Evolutionary conservation across 2,329 filamentous ascomycete species (phyloP).

Genomic region (Daldinia eschscholtzii): DNA sequence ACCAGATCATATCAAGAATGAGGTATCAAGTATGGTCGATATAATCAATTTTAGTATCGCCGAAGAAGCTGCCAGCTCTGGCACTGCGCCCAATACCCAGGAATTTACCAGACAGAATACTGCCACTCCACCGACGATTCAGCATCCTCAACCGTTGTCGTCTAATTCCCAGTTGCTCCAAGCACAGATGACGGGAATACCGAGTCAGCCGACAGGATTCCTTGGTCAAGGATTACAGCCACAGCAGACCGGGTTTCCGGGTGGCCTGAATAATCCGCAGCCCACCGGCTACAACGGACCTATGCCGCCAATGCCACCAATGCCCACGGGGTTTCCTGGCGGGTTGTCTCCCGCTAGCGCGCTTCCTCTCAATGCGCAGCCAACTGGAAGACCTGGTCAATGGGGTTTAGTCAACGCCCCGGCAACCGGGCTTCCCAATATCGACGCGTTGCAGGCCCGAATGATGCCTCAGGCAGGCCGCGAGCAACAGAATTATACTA

Average conservation of each 20-base stretch:
- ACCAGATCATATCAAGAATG: slow-evolving; percentile 91
- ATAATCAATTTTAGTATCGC: slow-evolving; percentile 96
- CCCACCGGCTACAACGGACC: slow-evolving; percentile 85
- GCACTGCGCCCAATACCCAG: slow-evolving; percentile 73
- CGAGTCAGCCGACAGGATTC: slow-evolving; percentile 66
- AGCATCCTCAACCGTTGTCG: slow-evolving; percentile 79
- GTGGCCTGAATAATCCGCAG: slow-evolving; percentile 73
- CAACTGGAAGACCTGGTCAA: slow-evolving; percentile 91
- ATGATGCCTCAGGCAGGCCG: slow-evolving; percentile 98
- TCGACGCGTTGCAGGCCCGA: slow-evolving; percentile 89
- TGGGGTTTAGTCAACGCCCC: slow-evolving; percentile 99
- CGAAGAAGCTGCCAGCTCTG: slow-evolving; percentile 74
- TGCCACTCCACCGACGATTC: slow-evolving; percentile 66
- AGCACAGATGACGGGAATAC: slow-evolving; percentile 77
- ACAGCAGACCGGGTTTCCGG: slow-evolving; percentile 78
- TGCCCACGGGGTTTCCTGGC: slow-evolving; percentile 73
- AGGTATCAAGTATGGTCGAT: slow-evolving; percentile 99
- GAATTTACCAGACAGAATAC: slow-evolving; percentile 72
- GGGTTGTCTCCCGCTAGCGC: slow-evolving; percentile 69
- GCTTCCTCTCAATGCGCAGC: slow-evolving; percentile 85
- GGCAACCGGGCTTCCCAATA: slow-evolving; percentile 88
- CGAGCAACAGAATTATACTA: slow-evolving; percentile 85
- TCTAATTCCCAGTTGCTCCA: slow-evolving; percentile 77
- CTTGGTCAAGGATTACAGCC: slow-evolving; percentile 70
- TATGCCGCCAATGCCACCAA: slow-evolving; percentile 86